Conservation (phyloP, 306 rosid species). For the Rubus parviflorus region DNA sequence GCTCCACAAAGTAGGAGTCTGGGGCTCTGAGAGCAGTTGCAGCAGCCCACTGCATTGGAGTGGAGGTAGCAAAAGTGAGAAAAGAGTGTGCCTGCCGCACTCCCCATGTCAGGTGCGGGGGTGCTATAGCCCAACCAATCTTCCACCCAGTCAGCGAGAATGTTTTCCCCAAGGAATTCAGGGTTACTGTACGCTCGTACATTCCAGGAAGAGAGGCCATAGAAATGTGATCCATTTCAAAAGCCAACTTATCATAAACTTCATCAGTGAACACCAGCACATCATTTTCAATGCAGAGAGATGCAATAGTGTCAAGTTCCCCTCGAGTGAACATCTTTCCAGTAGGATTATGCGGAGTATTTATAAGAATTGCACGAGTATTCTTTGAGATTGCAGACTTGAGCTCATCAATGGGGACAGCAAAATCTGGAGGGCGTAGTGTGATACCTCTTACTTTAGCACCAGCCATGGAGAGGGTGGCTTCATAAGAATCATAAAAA, state of each 20-base stretch:
- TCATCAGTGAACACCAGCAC: conserved; percentile 80
- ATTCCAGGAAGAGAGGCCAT: conserved; percentile 84
- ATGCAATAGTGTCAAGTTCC: conserved; percentile 64
- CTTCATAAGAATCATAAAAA: conserved; percentile 83
- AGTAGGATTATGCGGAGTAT: conserved; percentile 84
- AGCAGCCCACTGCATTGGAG: conserved; percentile 91
- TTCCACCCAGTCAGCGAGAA: conserved; percentile 95
- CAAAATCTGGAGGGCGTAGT: conserved; percentile 74
- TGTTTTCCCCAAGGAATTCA: conserved; percentile 91
- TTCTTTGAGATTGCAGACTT: conserved; percentile 59
- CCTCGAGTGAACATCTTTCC: conserved; percentile 84
- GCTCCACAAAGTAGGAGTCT: conserved; percentile 68
- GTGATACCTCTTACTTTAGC: conserved; percentile 75
- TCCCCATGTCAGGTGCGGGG: conserved; percentile 81
- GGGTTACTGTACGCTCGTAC: conserved; percentile 80
- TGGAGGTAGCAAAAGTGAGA: conserved; percentile 74
- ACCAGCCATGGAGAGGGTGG: conserved; percentile 91
- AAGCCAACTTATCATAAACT: conserved; percentile 86
- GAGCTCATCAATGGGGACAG: conserved; percentile 68
- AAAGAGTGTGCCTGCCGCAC: conserved; percentile 71
- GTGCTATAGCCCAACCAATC: conserved; percentile 90
- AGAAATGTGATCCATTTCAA: conserved; percentile 89
- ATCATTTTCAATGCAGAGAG: conserved; percentile 86
- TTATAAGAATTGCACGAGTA: conserved; percentile 76
- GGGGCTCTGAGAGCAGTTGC: conserved; percentile 93